Conservation (phyloP, 2,329 filamentous ascomycete genomes). For the Geoglossum cookeanum region DNA sequence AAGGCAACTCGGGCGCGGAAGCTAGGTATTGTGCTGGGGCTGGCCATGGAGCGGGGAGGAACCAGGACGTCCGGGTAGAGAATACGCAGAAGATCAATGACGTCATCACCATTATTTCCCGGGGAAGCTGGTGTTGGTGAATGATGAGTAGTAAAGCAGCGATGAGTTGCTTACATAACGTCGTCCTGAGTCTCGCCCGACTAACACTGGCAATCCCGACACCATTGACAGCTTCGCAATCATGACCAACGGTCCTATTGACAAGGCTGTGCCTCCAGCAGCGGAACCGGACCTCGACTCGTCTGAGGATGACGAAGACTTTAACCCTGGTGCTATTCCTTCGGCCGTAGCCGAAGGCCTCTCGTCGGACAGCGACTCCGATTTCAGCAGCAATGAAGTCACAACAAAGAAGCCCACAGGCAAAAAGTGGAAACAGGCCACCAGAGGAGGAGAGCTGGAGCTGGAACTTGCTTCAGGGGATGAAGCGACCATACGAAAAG, state of each 20-base stretch:
- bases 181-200: background rate
- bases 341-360: slow-evolving; percentile 13
- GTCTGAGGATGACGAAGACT: slow-evolving; percentile 24
- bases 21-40: too few relatives aligned
- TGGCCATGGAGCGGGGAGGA: background rate
- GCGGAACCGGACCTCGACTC: slow-evolving; percentile 19
- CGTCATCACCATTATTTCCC: background rate
- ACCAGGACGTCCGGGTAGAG: background rate
- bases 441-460: slow-evolving; percentile 9
- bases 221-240: background rate
- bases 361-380: slow-evolving; percentile 9
- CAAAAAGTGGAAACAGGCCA: slow-evolving; percentile 18
- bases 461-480: slow-evolving; percentile 33
- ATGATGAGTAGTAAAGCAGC: background rate
- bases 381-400: slow-evolving; percentile 18
- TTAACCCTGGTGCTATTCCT: slow-evolving; percentile 19
- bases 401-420: slow-evolving; percentile 17
- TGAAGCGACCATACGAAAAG: slow-evolving; percentile 33
- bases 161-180: background rate
- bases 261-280: background rate
- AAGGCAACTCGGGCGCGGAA: too few relatives aligned
- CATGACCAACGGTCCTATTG: background rate
- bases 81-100: background rate
- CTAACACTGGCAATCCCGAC: background rate
- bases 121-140: background rate